phyloP scores from a whole-genome alignment of 345 rosid species.

The Crucihimalaya himalaica region DNA sequence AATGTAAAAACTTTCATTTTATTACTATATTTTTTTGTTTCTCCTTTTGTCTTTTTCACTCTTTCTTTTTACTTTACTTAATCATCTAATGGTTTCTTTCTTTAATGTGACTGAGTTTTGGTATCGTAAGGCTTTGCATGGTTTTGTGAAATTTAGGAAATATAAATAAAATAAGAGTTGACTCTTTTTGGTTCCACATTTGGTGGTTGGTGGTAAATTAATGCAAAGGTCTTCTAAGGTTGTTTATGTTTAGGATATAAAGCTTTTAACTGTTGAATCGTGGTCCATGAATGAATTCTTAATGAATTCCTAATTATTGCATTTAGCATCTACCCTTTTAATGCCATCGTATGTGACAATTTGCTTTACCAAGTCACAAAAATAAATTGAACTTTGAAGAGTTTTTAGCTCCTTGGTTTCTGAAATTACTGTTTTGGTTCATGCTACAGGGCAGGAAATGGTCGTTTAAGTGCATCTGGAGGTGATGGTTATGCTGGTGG shows the following conservation, averaged over 20 bases:
- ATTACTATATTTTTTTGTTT: not conserved
- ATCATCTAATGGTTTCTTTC: conserved; percentile 12
- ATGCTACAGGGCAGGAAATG: conserved; percentile 87
- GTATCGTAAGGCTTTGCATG: not conserved
- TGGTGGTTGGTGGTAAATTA: conserved; percentile 21
- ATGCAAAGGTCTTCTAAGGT: conserved; percentile 21
- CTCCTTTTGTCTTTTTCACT: conserved; percentile 22
- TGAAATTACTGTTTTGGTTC: conserved; percentile 24
- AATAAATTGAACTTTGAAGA: not conserved
- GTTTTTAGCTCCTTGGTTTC: not conserved
- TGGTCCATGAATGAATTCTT: conserved; percentile 23
- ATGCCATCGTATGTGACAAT: not conserved
- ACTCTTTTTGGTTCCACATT: conserved; percentile 15
- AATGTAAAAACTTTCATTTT: conserved; percentile 52
- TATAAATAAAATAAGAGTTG: conserved; percentile 3
- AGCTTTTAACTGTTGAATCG: conserved; percentile 7
- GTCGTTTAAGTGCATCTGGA: conserved; percentile 90
- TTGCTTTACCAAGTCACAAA: not conserved
- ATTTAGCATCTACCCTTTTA: conserved; percentile 15
- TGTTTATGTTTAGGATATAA: conserved; percentile 14
- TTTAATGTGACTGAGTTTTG: conserved; percentile 10
- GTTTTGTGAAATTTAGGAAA: not conserved
- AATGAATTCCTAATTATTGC: conserved; percentile 12
- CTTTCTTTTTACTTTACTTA: not conserved
- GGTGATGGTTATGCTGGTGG: conserved; percentile 98